A percentile compares a stretch with the other conserved stretches of the same genome.
Conservation (phyloP, 1,284 basidiomycete species). For the Naganishia sp. region DNA sequence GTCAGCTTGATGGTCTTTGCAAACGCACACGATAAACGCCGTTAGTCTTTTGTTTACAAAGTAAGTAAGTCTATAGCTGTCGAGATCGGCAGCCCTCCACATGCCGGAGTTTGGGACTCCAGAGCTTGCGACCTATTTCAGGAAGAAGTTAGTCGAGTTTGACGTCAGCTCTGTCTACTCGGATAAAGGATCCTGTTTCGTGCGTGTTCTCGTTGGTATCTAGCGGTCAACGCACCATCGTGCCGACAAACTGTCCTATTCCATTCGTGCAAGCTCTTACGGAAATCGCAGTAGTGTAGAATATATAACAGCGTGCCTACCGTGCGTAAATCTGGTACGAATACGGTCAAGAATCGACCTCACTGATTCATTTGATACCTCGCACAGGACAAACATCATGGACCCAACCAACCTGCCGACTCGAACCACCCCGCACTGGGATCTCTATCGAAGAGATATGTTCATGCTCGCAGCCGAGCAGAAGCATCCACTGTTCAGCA, state of each 20-base stretch:
- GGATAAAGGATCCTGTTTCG: background rate
- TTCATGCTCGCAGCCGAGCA: slow-evolving; percentile 56
- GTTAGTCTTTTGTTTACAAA: background rate
- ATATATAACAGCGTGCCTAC: too few species aligned
- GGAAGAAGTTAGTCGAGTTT: background rate
- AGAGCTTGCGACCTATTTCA: background rate
- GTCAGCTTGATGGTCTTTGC: too few species aligned
- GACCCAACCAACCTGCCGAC: slow-evolving; percentile 61
- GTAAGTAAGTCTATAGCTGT: background rate
- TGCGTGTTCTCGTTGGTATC: too few species aligned
- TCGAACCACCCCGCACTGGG: slow-evolving; percentile 62
- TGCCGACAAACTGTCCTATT: too few species aligned
- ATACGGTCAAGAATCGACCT: too few species aligned
- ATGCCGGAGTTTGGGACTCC: background rate
- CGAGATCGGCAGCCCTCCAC: background rate
- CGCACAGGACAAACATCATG: slow-evolving; percentile 34
- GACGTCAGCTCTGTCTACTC: slow-evolving; percentile 1
- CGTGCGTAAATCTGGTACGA: too few species aligned
- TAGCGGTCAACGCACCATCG: too few species aligned
- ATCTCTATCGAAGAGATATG: slow-evolving; percentile 61
- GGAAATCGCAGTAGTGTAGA: too few species aligned
- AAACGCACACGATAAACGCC: background rate
- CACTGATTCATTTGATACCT: too few species aligned
- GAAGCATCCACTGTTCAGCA: slow-evolving; percentile 39
- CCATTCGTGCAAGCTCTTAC: too few species aligned